Evolutionary conservation across 768 basidiomycete genomes (phyloP).

Genomic region (Leucocoprinus sp.): DNA sequence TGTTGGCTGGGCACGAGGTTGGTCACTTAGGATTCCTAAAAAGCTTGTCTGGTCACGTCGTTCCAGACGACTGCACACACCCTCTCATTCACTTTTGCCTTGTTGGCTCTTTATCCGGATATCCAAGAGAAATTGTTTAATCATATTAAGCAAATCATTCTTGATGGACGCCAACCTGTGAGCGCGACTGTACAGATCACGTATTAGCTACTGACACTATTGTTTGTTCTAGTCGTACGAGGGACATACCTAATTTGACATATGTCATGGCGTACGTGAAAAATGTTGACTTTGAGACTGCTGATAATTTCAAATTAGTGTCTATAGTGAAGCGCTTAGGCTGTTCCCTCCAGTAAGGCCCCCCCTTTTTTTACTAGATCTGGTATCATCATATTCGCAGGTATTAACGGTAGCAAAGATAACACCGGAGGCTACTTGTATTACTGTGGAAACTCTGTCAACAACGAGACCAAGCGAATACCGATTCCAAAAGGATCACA

Average conservation of each 20-base stretch:
- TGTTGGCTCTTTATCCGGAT: too few relatives aligned
- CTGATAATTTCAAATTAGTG: conserved; percentile 21
- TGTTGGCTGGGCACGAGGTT: conserved; percentile 60
- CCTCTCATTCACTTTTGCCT: too few relatives aligned
- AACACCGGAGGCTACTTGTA: conserved; percentile 37
- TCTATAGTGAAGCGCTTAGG: conserved; percentile 42
- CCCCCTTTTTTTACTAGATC: neutral
- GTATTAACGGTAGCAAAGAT: conserved; percentile 35
- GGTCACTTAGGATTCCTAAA: conserved; percentile 25
- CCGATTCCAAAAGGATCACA: conserved; percentile 35
- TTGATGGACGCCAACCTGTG: conserved; percentile 26
- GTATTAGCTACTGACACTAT: neutral
- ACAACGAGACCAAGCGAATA: conserved; percentile 31
- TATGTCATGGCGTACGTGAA: too few relatives aligned
- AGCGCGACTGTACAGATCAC: conserved; percentile 7
- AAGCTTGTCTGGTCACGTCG: conserved; percentile 25
- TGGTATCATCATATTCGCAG: conserved; percentile 16
- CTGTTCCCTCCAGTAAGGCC: conserved; percentile 35
- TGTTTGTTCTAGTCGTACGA: conserved; percentile 26
- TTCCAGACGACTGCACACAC: too few relatives aligned
- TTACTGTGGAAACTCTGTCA: conserved; percentile 23
- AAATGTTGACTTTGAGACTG: neutral
- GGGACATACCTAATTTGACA: conserved; percentile 30
- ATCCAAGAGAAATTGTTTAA: too few relatives aligned
- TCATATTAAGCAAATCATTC: conserved; percentile 24